phyloP scores from a whole-genome alignment of 2,329 filamentous ascomycete genomes.

The Chaetomiaceae sp. region DNA sequence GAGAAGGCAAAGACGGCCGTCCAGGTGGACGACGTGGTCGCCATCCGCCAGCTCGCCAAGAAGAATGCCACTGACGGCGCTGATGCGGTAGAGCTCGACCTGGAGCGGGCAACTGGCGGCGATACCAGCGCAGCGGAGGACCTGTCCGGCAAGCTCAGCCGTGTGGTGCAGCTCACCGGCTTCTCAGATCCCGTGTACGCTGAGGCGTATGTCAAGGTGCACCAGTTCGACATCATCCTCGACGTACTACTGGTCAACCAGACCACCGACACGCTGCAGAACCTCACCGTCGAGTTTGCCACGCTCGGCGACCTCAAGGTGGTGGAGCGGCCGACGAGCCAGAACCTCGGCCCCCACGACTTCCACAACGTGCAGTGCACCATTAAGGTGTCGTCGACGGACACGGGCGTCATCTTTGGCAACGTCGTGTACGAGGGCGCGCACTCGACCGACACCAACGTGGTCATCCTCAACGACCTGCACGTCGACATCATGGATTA shows the following conservation, averaged over 20 bases:
- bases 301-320: slow-evolving; percentile 97
- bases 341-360: slow-evolving; percentile 91
- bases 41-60: slow-evolving; percentile 88
- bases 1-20: slow-evolving; percentile 92
- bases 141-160: slow-evolving; percentile 86
- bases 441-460: slow-evolving; percentile 86
- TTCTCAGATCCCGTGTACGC: slow-evolving; percentile 98
- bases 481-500: slow-evolving; percentile 99
- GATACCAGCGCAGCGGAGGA: slow-evolving; percentile 75
- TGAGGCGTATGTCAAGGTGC: slow-evolving; percentile 98
- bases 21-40: slow-evolving; percentile 91
- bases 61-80: slow-evolving; percentile 77
- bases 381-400: slow-evolving; percentile 96
- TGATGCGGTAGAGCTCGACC: slow-evolving; percentile 82
- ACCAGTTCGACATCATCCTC: slow-evolving; percentile 97
- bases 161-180: slow-evolving; percentile 93
- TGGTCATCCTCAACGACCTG: slow-evolving; percentile 96
- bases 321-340: slow-evolving; percentile 90
- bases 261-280: slow-evolving; percentile 92
- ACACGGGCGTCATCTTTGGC: slow-evolving; percentile 97
- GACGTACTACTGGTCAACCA: slow-evolving; percentile 97
- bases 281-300: slow-evolving; percentile 96
- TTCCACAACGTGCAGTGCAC: slow-evolving; percentile 98
- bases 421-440: slow-evolving; percentile 97
- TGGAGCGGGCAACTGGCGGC: slow-evolving; percentile 91